Evolutionary conservation across 2,329 filamentous ascomycete genomes (phyloP).

Genomic region (Penicillium thymicola): DNA sequence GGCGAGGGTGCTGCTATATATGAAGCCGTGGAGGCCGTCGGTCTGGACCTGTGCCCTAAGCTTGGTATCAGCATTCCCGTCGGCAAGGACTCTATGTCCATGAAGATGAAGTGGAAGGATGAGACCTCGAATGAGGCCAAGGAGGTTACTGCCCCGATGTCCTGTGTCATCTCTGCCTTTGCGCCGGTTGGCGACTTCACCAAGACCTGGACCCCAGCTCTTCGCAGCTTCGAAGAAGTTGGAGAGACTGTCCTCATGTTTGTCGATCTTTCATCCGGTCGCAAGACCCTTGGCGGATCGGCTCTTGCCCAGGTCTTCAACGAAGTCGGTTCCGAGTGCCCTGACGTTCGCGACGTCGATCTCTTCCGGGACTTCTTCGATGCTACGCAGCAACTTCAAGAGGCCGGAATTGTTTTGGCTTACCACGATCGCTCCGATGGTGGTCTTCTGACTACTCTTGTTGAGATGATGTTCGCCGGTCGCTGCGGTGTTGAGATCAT

Average conservation of each 20-base stretch:
- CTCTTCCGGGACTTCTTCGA: conserved; percentile 88
- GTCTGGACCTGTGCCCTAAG: conserved; percentile 84
- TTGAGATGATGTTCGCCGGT: conserved; percentile 98
- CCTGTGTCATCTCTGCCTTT: conserved; percentile 87
- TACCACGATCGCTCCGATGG: conserved; percentile 96
- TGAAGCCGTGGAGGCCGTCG: conserved; percentile 88
- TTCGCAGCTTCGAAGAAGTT: conserved; percentile 78
- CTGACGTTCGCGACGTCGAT: conserved; percentile 79
- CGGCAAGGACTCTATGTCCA: conserved; percentile 96
- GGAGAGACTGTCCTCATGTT: conserved; percentile 86
- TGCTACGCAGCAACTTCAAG: conserved; percentile 67
- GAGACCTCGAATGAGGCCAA: conserved; percentile 62
- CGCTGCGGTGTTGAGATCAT: conserved; percentile 83
- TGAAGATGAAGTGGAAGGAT: conserved; percentile 96
- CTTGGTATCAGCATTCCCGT: conserved; percentile 93
- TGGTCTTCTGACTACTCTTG: conserved; percentile 83
- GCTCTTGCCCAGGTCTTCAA: conserved; percentile 86
- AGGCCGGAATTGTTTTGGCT: conserved; percentile 72
- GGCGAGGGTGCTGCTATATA: conserved; percentile 91
- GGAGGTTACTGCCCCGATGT: conserved; percentile 89
- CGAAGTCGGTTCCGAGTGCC: conserved; percentile 77
- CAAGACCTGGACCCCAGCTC: conserved; percentile 90
- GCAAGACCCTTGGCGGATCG: conserved; percentile 81
- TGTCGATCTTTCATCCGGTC: conserved; percentile 81
- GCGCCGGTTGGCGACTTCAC: conserved; percentile 76